Evolutionary conservation across 768 basidiomycete genomes (phyloP).

Genomic region (Cyclocybe cylindracea): DNA sequence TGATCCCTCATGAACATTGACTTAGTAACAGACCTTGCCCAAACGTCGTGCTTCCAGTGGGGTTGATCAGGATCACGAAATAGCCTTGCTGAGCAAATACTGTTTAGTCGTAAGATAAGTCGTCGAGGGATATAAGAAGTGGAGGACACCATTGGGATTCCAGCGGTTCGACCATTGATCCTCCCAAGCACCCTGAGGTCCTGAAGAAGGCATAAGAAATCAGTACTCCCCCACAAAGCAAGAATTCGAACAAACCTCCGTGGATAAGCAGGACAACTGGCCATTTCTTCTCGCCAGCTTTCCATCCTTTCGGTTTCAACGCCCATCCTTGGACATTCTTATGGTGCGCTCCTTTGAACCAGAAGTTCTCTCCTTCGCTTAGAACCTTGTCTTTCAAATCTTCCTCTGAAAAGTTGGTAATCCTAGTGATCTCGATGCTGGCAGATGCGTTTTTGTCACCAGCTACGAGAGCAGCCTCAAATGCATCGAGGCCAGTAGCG

Average conservation of each 20-base stretch:
- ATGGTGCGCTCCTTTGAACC: constrained; percentile 83
- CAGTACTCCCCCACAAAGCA: not conserved
- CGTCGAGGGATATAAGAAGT: not conserved
- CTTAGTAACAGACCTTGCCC: constrained; percentile 64
- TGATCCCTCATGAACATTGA: not conserved
- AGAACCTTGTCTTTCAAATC: constrained; percentile 61
- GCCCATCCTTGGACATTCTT: constrained; percentile 84
- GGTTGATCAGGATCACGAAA: constrained; percentile 85
- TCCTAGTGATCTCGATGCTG: constrained; percentile 43
- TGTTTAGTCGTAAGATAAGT: constrained; percentile 21
- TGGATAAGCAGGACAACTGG: constrained; percentile 83
- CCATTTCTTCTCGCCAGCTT: constrained; percentile 68
- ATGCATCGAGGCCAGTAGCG: constrained; percentile 34
- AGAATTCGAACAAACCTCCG: constrained; percentile 45
- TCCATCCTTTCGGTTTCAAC: constrained; percentile 79
- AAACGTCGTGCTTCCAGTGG: constrained; percentile 92
- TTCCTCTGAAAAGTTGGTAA: constrained; percentile 66
- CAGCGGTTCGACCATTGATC: constrained; percentile 91
- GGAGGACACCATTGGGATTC: constrained; percentile 75
- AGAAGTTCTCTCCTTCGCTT: constrained; percentile 74
- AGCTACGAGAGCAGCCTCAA: constrained; percentile 42
- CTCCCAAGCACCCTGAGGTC: constrained; percentile 85
- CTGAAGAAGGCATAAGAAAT: constrained; percentile 22
- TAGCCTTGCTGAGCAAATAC: constrained; percentile 90
- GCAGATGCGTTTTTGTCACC: constrained; percentile 28